A percentile compares a stretch with the other conserved stretches of the same genome.
Conservation (phyloP, 495 filamentous ascomycete species). For the Podospora anserina region DNA sequence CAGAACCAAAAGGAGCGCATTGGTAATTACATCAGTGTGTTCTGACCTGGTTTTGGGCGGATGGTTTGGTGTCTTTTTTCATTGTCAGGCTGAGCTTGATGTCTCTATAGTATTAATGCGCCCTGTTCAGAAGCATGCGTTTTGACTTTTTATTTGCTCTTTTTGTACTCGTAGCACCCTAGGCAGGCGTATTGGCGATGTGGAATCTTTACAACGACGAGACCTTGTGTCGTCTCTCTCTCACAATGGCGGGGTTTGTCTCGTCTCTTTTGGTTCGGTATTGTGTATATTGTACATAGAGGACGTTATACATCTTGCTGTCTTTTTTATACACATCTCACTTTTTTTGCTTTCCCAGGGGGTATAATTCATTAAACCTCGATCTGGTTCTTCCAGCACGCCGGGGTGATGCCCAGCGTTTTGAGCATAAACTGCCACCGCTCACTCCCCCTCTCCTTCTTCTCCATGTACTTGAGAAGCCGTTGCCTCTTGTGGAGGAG, state of each 20-base stretch:
- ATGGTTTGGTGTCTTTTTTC: background rate
- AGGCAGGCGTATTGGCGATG: conserved; percentile 28
- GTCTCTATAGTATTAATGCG: conserved; percentile 33
- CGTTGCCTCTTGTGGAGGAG: conserved; percentile 89
- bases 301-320: conserved; percentile 25
- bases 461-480: conserved; percentile 76
- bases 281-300: conserved; percentile 33
- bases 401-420: conserved; percentile 80
- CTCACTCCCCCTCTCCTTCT: conserved; percentile 84
- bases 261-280: conserved; percentile 24
- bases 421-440: conserved; percentile 81
- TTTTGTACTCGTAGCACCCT: background rate
- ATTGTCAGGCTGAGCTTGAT: conserved; percentile 5
- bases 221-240: background rate
- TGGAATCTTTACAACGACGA: background rate
- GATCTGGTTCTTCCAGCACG: conserved; percentile 84
- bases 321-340: conserved; percentile 5
- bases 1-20: conserved; percentile 99
- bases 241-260: background rate
- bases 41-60: conserved; percentile 38
- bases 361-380: conserved; percentile 50
- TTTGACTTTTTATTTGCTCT: conserved; percentile 8
- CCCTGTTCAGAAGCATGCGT: conserved; percentile 17
- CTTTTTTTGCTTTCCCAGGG: background rate
- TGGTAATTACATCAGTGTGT: conserved; percentile 96